Evolutionary conservation across 768 basidiomycete species (phyloP).

Genomic region (Zangia roseola): DNA sequence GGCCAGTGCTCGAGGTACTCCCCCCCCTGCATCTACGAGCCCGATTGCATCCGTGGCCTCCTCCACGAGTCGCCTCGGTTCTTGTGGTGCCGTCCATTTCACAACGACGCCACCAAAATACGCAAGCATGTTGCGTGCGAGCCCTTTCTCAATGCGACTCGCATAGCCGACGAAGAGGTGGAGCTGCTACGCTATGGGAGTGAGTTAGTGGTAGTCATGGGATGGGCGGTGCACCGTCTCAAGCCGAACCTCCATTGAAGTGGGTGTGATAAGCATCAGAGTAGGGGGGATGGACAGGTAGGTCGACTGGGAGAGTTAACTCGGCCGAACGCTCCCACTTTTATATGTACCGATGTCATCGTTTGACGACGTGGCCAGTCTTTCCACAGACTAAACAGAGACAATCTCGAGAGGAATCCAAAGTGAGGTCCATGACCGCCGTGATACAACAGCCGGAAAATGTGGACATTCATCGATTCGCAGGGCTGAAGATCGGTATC

Average conservation of each 20-base stretch:
- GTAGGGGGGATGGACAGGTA: not conserved
- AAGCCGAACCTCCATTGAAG: too few species aligned
- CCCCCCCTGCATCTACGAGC: not conserved
- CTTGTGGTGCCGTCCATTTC: not conserved
- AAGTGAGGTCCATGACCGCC: not conserved
- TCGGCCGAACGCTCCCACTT: not conserved
- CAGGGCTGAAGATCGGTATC: too few species aligned
- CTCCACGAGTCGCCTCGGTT: not conserved
- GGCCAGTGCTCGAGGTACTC: too few species aligned
- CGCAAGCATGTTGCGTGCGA: slow-evolving; percentile 11
- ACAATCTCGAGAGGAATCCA: not conserved
- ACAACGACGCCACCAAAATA: not conserved
- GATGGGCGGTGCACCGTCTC: too few species aligned
- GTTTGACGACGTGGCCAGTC: slow-evolving; percentile 6
- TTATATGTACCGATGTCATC: not conserved
- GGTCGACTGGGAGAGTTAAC: not conserved
- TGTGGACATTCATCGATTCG: too few species aligned
- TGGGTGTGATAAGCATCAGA: not conserved
- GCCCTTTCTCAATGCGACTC: too few species aligned
- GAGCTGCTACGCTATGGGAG: slow-evolving; percentile 2
- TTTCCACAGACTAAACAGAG: slow-evolving; percentile 14
- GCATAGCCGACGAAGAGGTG: too few species aligned
- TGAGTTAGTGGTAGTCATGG: too few species aligned
- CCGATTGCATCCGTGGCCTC: slow-evolving; percentile 7
- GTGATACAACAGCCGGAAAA: too few species aligned